Conservation (phyloP, 2,329 filamentous ascomycete genomes). For the Microsporum ferrugineum region DNA sequence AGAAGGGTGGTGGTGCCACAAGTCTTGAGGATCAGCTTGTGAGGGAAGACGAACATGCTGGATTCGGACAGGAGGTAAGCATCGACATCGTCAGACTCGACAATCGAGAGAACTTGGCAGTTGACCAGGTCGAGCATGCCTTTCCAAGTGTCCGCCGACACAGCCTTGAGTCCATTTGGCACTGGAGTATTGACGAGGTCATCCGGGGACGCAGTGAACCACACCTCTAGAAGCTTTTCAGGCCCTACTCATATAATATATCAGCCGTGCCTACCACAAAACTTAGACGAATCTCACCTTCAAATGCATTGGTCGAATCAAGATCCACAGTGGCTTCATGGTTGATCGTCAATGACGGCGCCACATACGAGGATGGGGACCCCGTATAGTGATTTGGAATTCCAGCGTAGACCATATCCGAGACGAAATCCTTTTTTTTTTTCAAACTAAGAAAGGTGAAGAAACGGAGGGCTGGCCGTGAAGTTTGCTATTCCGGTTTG, state of each 20-base stretch:
- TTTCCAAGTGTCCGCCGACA: slow-evolving; percentile 78
- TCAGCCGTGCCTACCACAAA: slow-evolving; percentile 8
- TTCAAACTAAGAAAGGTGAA: neutral
- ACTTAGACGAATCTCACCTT: slow-evolving; percentile 47
- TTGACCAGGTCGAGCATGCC: slow-evolving; percentile 96
- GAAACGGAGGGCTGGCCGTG: neutral
- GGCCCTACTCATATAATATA: slow-evolving; percentile 49
- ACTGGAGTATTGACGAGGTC: slow-evolving; percentile 59
- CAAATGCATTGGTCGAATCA: slow-evolving; percentile 92
- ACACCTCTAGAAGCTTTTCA: slow-evolving; percentile 96
- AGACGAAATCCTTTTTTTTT: slow-evolving; percentile 11
- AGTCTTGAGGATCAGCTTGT: slow-evolving; percentile 97
- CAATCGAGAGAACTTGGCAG: slow-evolving; percentile 91
- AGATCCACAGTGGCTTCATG: slow-evolving; percentile 84
- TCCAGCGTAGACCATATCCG: slow-evolving; percentile 74
- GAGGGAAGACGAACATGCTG: slow-evolving; percentile 99
- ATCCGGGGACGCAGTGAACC: slow-evolving; percentile 75
- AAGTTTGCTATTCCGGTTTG: neutral
- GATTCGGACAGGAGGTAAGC: slow-evolving; percentile 96
- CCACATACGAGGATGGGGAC: slow-evolving; percentile 64
- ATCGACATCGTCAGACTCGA: slow-evolving; percentile 87
- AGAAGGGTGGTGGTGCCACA: slow-evolving; percentile 94
- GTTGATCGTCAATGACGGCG: slow-evolving; percentile 91
- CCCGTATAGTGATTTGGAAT: slow-evolving; percentile 72
- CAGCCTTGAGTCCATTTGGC: slow-evolving; percentile 71